Evolutionary conservation across 257 asterid genomes (phyloP).

Genomic region (Penstemon eatonii): DNA sequence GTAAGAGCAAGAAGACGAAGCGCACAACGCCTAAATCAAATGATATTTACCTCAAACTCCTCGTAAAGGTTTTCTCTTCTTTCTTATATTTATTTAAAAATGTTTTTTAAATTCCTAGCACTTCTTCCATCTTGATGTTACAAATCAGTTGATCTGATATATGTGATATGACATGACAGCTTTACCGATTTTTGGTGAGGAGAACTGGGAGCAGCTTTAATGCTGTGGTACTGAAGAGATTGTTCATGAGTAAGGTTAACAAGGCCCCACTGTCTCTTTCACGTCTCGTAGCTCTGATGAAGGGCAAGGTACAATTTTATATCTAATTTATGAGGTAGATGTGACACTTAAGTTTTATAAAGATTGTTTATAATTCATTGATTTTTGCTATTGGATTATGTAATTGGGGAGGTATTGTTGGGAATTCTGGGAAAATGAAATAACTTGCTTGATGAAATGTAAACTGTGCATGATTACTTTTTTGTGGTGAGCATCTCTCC

Average conservation of each 20-base stretch:
- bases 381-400: not conserved
- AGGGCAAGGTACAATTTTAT: slow-evolving; percentile 55
- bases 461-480: too few relatives aligned
- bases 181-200: slow-evolving; percentile 85
- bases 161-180: slow-evolving; percentile 30
- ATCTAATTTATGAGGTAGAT: not conserved
- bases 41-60: slow-evolving; percentile 60
- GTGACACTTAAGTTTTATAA: too few relatives aligned
- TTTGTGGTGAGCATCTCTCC: too few relatives aligned
- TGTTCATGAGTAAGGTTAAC: slow-evolving; percentile 89
- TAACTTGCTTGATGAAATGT: too few relatives aligned
- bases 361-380: not conserved
- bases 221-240: slow-evolving; percentile 77
- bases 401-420: not conserved
- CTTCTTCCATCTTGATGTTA: not conserved
- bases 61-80: slow-evolving; percentile 48
- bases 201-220: slow-evolving; percentile 88
- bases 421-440: not conserved
- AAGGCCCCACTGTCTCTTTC: slow-evolving; percentile 86
- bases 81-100: not conserved
- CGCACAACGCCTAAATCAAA: slow-evolving; percentile 60
- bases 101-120: not conserved
- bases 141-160: slow-evolving; percentile 10
- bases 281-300: slow-evolving; percentile 62
- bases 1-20: slow-evolving; percentile 67